These are phyloP conservation scores for Polymyxa betae DNA, from an alignment of 208 protist species.

Conservation along the genomic window DNA sequence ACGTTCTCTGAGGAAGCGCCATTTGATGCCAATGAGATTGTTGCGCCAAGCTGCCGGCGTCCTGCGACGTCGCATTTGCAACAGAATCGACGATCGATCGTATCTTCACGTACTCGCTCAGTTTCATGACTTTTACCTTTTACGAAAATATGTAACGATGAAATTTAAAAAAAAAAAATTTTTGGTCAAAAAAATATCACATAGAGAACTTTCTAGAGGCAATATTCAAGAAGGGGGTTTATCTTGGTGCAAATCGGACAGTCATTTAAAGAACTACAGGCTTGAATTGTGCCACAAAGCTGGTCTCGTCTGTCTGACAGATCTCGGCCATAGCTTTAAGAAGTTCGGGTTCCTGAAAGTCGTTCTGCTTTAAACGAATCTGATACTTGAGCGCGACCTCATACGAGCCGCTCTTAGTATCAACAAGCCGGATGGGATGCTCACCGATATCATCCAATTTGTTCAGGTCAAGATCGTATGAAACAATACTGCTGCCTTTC, in stretches of 20 bases:
- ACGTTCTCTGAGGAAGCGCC: not conserved
- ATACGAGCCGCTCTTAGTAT: not conserved
- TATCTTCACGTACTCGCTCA: too few relatives aligned
- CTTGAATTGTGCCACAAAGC: not conserved
- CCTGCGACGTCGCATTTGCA: not conserved
- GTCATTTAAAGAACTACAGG: not conserved
- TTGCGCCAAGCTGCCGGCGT: not conserved
- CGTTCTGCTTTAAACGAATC: not conserved
- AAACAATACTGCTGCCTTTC: not conserved
- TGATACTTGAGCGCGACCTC: slow-evolving; percentile 42
- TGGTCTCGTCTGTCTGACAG: not conserved
- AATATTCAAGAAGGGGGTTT: too few relatives aligned
- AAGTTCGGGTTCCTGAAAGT: not conserved
- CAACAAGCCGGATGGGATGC: slow-evolving; percentile 9
- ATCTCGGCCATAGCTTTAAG: not conserved
- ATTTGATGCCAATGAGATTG: not conserved
- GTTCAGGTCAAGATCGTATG: not conserved
- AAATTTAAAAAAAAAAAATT: too few relatives aligned
- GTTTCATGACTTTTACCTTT: too few relatives aligned
- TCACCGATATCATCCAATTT: not conserved
- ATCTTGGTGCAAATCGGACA: too few relatives aligned
- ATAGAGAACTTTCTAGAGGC: too few relatives aligned
- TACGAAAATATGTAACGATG: too few relatives aligned
- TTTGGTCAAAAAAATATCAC: too few relatives aligned
- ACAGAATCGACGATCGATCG: too few relatives aligned